Evolutionary conservation across 768 basidiomycete species (phyloP).

Genomic region (Amyloporia xantha): DNA sequence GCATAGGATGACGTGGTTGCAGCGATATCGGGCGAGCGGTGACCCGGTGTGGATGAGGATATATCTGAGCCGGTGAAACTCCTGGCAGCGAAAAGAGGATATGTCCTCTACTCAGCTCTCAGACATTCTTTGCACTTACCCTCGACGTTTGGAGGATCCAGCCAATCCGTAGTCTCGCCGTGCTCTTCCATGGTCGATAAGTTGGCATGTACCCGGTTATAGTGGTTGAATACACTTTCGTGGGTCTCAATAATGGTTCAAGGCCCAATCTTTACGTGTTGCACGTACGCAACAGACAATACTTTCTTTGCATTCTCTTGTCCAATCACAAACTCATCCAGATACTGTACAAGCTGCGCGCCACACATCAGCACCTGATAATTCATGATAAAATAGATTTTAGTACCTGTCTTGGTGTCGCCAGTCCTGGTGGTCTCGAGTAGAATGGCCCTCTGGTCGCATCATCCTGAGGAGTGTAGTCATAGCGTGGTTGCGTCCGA

Average conservation of each 20-base stretch:
- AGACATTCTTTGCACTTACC: slow-evolving; percentile 7
- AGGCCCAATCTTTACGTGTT: not conserved
- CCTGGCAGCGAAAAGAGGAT: slow-evolving; percentile 22
- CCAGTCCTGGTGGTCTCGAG: slow-evolving; percentile 40
- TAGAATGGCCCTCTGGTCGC: slow-evolving; percentile 8
- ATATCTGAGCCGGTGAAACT: slow-evolving; percentile 52
- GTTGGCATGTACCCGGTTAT: slow-evolving; percentile 80
- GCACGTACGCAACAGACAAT: slow-evolving; percentile 84
- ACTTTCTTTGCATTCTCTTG: slow-evolving; percentile 92
- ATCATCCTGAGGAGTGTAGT: slow-evolving; percentile 27
- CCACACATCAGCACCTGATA: slow-evolving; percentile 3
- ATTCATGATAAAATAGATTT: not conserved
- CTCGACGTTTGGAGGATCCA: slow-evolving; percentile 13
- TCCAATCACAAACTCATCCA: slow-evolving; percentile 86
- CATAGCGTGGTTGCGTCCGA: slow-evolving; percentile 53
- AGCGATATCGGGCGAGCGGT: slow-evolving; percentile 24
- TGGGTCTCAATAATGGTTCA: not conserved
- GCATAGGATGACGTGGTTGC: slow-evolving; percentile 36
- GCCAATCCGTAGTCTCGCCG: slow-evolving; percentile 2
- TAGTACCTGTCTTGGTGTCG: slow-evolving; percentile 55
- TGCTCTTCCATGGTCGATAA: slow-evolving; percentile 39
- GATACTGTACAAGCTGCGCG: slow-evolving; percentile 69
- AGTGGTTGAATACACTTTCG: slow-evolving; percentile 87
- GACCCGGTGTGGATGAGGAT: slow-evolving; percentile 46
- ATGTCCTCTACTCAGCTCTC: not conserved